A percentile compares a stretch with the other conserved stretches of the same genome.
These are phyloP conservation scores for Hypoxylon lienhwacheense DNA, from an alignment of 495 filamentous ascomycete species.

Conservation along the genomic window DNA sequence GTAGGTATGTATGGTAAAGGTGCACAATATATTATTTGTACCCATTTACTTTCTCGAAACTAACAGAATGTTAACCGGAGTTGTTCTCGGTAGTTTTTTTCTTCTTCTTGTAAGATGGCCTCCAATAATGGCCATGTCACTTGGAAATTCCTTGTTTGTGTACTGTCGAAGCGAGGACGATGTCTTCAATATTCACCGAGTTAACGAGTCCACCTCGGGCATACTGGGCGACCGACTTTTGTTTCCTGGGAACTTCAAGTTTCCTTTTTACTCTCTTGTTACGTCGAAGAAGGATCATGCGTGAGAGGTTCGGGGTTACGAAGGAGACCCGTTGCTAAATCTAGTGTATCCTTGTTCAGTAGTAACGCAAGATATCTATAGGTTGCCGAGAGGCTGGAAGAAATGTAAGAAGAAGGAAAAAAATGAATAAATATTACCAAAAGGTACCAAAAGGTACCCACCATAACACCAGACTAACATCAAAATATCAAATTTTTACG, in stretches of 20 bases:
- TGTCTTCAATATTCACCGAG: constrained; percentile 23
- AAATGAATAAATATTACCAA: background rate
- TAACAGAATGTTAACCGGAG: no score
- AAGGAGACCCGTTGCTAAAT: constrained; percentile 7
- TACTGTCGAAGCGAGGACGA: constrained; percentile 8
- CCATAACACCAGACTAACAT: background rate
- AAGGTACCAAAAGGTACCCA: background rate
- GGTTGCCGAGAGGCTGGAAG: constrained; percentile 8
- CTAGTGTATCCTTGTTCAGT: constrained; percentile 22
- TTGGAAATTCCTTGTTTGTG: constrained; percentile 5
- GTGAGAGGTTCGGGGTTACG: background rate
- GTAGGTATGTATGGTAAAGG: no score
- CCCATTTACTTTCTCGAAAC: no score
- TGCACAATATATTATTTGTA: no score
- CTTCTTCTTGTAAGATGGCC: constrained; percentile 11
- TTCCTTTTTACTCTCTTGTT: constrained; percentile 1
- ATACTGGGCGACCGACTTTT: background rate
- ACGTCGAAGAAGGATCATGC: background rate
- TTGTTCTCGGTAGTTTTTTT: constrained; percentile 21
- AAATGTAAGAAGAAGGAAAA: background rate
- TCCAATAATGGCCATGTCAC: constrained; percentile 4
- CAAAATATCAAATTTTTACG: no score
- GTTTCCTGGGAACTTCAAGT: constrained; percentile 5
- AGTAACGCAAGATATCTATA: constrained; percentile 6
- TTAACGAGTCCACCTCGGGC: background rate